Evolutionary conservation across 2,329 filamentous ascomycete genomes (phyloP).

Genomic region (Pseudogymnoascus verrucosus): DNA sequence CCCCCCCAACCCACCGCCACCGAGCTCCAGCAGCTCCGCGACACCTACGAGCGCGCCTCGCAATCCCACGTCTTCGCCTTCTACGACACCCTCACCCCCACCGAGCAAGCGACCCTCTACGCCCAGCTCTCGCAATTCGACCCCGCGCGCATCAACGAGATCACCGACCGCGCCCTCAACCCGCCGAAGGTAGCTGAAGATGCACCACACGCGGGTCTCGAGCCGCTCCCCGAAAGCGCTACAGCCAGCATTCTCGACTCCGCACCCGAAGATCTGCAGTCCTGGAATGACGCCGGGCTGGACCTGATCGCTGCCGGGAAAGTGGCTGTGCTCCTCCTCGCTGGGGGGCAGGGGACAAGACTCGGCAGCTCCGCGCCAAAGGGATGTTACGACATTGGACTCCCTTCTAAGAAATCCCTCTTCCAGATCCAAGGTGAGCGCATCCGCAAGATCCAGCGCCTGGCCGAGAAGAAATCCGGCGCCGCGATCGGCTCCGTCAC

Average conservation of each 20-base stretch:
- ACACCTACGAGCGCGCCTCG: slow-evolving; percentile 64
- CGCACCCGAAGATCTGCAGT: slow-evolving; percentile 63
- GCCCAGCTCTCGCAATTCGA: slow-evolving; percentile 76
- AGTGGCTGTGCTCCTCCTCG: slow-evolving; percentile 87
- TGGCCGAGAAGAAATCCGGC: slow-evolving; percentile 65
- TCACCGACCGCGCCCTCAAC: slow-evolving; percentile 74
- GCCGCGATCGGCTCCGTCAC: slow-evolving; percentile 47
- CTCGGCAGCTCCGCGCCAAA: slow-evolving; percentile 93
- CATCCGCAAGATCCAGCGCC: slow-evolving; percentile 74
- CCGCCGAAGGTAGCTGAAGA: slow-evolving; percentile 51
- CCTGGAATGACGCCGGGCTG: slow-evolving; percentile 71
- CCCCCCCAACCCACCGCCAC: slow-evolving; percentile 29
- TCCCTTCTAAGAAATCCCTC: slow-evolving; percentile 85
- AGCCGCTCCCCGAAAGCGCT: slow-evolving; percentile 80
- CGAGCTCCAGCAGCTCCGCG: slow-evolving; percentile 46
- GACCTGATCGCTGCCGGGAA: slow-evolving; percentile 59
- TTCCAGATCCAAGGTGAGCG: slow-evolving; percentile 98
- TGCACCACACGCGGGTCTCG: slow-evolving; percentile 42
- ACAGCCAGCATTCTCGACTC: slow-evolving; percentile 91
- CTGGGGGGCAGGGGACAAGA: slow-evolving; percentile 90
- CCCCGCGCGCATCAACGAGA: slow-evolving; percentile 77
- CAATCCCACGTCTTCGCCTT: slow-evolving; percentile 83
- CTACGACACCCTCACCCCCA: slow-evolving; percentile 67
- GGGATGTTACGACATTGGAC: slow-evolving; percentile 93
- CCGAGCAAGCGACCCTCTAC: slow-evolving; percentile 72